Base-by-base conservation (phyloP, 2,329 filamentous ascomycete genomes). In the Clarireedia sp. region DNA sequence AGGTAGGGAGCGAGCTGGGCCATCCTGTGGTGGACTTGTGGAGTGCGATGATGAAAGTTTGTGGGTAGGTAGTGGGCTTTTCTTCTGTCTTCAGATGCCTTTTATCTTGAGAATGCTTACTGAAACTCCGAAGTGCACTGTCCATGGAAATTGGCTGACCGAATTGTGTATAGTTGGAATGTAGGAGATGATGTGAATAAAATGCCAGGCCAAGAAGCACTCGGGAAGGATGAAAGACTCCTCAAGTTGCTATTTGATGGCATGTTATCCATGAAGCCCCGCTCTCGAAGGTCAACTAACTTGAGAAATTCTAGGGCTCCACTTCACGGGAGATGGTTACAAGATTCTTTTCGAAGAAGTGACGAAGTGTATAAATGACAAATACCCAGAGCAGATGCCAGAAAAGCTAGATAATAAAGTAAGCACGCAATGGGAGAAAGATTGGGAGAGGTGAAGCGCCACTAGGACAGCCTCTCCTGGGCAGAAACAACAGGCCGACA, bases 1-100 rank as follows among this genome's bases (percentile, higher is more conserved):
- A 95, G 76, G 65, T 82, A 76, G 64, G 63, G 1, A 60, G 57
- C 21, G 56, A 66, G 43, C 37, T 44, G 3, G 55, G 70, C 5
- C 61, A 91, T 2, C 76, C 81, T 0, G 79, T 91, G 1, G 72
- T 95, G 16, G 89, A 97, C 70, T 75, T 96, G 1, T 94, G 89
- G 82, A 79, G 81, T 59, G 81, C 81, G 0, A 79, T 96, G 63
- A 89, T 95, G 84, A 76, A 80, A 55, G 76, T 79, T 23, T 48
- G 51, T 48, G 51, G 44, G 51, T 54, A 41, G 4, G 44, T 54
- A 10, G 7, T 26, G 21, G 7, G 21, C 16, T 45, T 7, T 19
- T 47, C 17, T 24, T 3, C 5, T 29, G 26, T 3, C 19, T 9
- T 33, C 3, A 10, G 5, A n/a, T n/a, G 2, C 5, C 8, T 17